Evolutionary conservation across 2,329 filamentous ascomycete genomes (phyloP).

Genomic region (Aspergillus tamarii): DNA sequence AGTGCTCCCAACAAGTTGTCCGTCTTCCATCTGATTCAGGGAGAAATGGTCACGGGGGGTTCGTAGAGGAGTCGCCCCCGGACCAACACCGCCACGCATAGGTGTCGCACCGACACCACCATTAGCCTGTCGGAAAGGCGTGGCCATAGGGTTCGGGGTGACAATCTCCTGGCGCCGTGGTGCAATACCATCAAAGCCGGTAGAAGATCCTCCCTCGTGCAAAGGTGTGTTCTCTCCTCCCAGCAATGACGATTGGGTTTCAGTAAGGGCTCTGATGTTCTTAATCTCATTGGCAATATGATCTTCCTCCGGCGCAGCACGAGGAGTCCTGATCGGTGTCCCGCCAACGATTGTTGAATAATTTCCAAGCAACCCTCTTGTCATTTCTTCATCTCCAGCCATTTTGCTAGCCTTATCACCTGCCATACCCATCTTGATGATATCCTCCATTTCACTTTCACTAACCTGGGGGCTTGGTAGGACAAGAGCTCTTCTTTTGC

Average conservation of each 20-base stretch:
- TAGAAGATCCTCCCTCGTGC: conserved; percentile 77
- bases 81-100: conserved; percentile 59
- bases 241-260: conserved; percentile 89
- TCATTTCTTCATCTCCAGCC: conserved; percentile 79
- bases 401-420: conserved; percentile 81
- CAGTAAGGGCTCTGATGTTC: conserved; percentile 88
- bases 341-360: conserved; percentile 80
- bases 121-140: conserved; percentile 72
- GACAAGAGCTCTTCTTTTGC: conserved; percentile 81
- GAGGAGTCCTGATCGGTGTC: conserved; percentile 89
- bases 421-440: conserved; percentile 97
- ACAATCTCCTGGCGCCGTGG: conserved; percentile 78
- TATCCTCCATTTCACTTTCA: conserved; percentile 91
- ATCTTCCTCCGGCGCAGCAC: conserved; percentile 89
- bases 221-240: conserved; percentile 93
- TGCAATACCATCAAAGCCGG: conserved; percentile 83
- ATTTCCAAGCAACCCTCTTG: conserved; percentile 81
- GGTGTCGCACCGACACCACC: conserved; percentile 70
- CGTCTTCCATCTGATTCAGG: conserved; percentile 71
- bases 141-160: conserved; percentile 96
- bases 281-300: conserved; percentile 94
- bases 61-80: conserved; percentile 80
- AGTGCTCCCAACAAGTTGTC: conserved; percentile 72
- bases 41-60: conserved; percentile 87
- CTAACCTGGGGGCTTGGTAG: conserved; percentile 89